Evolutionary conservation across 208 protist species (phyloP), one percentile per base, ranked within the genome.

Genomic region (Acanthamoeba healyi): DNA sequence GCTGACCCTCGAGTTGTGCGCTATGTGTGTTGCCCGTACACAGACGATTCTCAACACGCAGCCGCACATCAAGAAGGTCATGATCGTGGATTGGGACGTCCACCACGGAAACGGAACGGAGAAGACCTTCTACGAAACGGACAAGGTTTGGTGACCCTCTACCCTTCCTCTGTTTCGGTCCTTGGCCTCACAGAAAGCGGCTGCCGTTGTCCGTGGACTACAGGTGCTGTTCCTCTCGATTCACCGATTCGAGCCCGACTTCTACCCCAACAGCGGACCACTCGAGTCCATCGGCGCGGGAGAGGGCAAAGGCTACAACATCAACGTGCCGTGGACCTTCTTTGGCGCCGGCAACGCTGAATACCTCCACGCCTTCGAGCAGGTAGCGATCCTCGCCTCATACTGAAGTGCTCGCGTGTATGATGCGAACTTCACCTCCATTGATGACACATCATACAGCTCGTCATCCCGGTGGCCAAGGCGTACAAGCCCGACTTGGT

Each of bases 221-320:
- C 38, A 86, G 77, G 77, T 86, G 42, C 77, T 86, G 24, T 86
- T 86, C 44, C 17, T 86, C 19, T 86, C 77, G 77, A 12, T 86
- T 15, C 77, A 86, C 34, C 77, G 77, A 40, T 86, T 40, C 46
- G 44, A 86, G 44, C 77, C 77, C 10, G 26, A 15, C 15, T 86
- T 86, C 77, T 86, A 86, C 77, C 77, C 77, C n/a, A 86, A 86
- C 77, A 86, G 77, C 77, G 77, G 77, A 2, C 77, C 77, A 17
- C 38, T 86, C 0, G n/a, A 86, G 40, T 49, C 40, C 24, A n/a
- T 86, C 7, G 77, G 77, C 9, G 26, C 77, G 26, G 77, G 46
- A 12, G 44, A 49, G 24, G 77, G 77, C 26, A 58, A 58, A 29
- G 77, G 77, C 6, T 86, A 86, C 77, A 86, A 86, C 46, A 86